Conservation (phyloP, 2,329 filamentous ascomycete species). For the Fusarium decemcellulare region DNA sequence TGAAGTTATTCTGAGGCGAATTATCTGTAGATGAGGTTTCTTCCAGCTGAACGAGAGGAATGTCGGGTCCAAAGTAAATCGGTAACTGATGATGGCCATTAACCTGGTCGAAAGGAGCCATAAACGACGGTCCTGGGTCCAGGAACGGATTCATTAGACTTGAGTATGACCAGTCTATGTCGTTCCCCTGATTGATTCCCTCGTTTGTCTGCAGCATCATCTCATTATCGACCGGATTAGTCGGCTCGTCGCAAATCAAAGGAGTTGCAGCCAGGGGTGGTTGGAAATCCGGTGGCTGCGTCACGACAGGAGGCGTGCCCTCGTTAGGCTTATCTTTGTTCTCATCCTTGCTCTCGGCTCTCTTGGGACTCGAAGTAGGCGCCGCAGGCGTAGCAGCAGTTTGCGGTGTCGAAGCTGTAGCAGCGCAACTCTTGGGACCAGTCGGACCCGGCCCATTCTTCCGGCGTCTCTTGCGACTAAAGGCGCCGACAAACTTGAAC, state of each 20-base stretch:
- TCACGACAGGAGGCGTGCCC: not conserved
- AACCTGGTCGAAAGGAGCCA: conserved; percentile 1
- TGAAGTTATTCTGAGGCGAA: conserved; percentile 1
- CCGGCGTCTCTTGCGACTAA: conserved; percentile 38
- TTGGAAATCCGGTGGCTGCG: not conserved
- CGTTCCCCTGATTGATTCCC: not conserved
- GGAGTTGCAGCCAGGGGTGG: not conserved
- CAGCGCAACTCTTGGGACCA: not conserved
- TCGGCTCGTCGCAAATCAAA: not conserved
- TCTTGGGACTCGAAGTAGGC: conserved; percentile 1
- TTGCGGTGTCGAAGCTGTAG: not conserved
- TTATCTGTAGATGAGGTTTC: conserved; percentile 5
- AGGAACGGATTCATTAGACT: conserved; percentile 28
- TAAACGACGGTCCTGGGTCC: conserved; percentile 9
- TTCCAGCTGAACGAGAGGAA: conserved; percentile 8
- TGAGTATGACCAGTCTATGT: conserved; percentile 15
- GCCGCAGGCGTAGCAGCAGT: not conserved
- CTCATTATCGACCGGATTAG: not conserved
- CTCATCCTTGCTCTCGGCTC: not conserved
- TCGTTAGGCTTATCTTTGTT: not conserved
- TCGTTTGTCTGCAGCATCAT: conserved; percentile 1
- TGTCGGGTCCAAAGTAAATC: conserved; percentile 19
- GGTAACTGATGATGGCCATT: conserved; percentile 10
- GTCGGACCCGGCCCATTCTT: not conserved
- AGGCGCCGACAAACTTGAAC: conserved; percentile 45